Percentiles rank a stretch among this genome's conserved stretches.
These are phyloP conservation scores for Rosa hybrid DNA, from an alignment of 331 rosid genomes.

Conservation along the genomic window DNA sequence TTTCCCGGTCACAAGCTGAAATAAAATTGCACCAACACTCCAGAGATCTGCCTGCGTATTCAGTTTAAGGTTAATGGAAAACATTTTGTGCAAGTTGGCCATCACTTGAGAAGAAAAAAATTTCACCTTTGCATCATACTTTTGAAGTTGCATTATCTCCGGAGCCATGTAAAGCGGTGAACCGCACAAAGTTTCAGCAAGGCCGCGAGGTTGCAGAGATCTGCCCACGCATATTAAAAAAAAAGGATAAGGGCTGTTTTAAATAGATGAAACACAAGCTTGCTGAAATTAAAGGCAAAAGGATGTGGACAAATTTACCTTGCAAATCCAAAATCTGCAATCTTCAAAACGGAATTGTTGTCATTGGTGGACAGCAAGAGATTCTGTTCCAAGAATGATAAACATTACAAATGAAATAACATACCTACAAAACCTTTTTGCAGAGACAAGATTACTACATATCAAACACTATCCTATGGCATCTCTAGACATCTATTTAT, in stretches of 20 bases:
- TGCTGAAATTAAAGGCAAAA: neutral
- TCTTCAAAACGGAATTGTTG: slow-evolving; percentile 78
- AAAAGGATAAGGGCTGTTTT: neutral
- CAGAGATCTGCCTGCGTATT: slow-evolving; percentile 99
- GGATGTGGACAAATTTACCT: slow-evolving; percentile 45
- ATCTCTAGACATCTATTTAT: slow-evolving; percentile 8
- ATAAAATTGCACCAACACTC: slow-evolving; percentile 97
- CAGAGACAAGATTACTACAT: slow-evolving; percentile 26
- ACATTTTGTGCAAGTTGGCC: slow-evolving; percentile 16
- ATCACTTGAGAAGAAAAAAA: slow-evolving; percentile 22
- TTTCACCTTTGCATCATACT: slow-evolving; percentile 96
- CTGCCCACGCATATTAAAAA: slow-evolving; percentile 37
- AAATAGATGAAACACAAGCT: neutral
- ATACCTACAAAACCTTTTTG: slow-evolving; percentile 41
- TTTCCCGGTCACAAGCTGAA: slow-evolving; percentile 89
- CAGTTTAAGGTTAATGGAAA: slow-evolving; percentile 48
- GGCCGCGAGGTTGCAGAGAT: slow-evolving; percentile 88
- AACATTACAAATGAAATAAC: slow-evolving; percentile 42
- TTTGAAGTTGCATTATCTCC: slow-evolving; percentile 97
- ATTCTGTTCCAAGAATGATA: slow-evolving; percentile 75
- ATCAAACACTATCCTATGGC: slow-evolving; percentile 22
- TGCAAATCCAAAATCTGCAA: slow-evolving; percentile 99
- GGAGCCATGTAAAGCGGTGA: slow-evolving; percentile 99
- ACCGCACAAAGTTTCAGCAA: slow-evolving; percentile 99
- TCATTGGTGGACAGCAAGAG: slow-evolving; percentile 83